Percentiles rank a stretch among this genome's conserved stretches.
Conservation (phyloP, 805 yeast species). For the Candida palmyrensis region DNA sequence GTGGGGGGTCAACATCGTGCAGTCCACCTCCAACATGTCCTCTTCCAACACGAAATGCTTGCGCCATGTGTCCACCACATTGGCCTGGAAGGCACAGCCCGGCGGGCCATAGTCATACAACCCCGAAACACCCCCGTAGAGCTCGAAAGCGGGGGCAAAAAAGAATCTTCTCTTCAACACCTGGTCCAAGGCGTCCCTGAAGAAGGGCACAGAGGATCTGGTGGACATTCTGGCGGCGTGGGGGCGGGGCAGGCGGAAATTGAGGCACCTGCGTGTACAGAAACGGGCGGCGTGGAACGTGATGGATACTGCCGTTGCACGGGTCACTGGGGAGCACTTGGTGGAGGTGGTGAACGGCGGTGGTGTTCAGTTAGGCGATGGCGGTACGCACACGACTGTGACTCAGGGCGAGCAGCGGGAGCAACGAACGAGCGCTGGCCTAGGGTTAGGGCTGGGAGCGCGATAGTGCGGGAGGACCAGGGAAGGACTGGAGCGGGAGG, state of each 20-base stretch:
- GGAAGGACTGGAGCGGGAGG: too few relatives aligned
- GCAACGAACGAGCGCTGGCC: too few relatives aligned
- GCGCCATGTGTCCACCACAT: constrained; percentile 92
- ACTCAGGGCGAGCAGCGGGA: too few relatives aligned
- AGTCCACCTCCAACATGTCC: constrained; percentile 98
- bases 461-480: too few relatives aligned
- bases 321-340: background rate
- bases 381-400: too few relatives aligned
- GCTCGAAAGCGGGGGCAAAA: constrained; percentile 95
- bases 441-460: too few relatives aligned
- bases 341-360: too few relatives aligned
- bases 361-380: too few relatives aligned
- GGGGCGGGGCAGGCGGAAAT: background rate
- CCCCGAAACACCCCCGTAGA: constrained; percentile 98
- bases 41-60: constrained; percentile 96
- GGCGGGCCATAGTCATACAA: constrained; percentile 99
- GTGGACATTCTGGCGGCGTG: constrained; percentile 21
- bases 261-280: too few relatives aligned
- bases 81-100: constrained; percentile 97
- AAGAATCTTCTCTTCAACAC: constrained; percentile 93
- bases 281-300: background rate
- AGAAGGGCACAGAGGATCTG: constrained; percentile 42
- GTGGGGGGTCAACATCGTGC: constrained; percentile 95
- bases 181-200: constrained; percentile 85
- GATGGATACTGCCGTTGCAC: background rate